Evolutionary conservation across 257 asterid genomes (phyloP), one percentile per base, ranked within the genome.

Genomic region (Forsythia viridissima): DNA sequence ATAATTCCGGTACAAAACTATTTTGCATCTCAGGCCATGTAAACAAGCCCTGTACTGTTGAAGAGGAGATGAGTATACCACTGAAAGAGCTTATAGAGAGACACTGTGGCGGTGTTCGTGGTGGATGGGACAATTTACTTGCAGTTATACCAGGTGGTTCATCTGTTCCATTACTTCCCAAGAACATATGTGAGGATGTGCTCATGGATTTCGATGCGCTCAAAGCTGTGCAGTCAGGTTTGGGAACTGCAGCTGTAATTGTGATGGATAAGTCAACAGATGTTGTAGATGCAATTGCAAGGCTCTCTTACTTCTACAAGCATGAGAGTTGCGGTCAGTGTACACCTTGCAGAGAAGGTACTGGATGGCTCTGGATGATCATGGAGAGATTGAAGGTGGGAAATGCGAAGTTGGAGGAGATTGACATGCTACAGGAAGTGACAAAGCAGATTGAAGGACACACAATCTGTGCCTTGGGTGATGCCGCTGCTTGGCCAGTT

Each of bases 401-500:
- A 44, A 89, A 96, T 88, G 99, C 99, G 8, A 92, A 91, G 82
- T 76, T 96, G 83, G 99, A 96, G 87, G 99, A 96, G 89, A 92
- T 96, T 57, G 98, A 96, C 82, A 93, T 96, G 99, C 98, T 96
- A 82, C 97, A 92, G 72, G 98, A 96, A 88, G 92, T 96, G 89
- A 96, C 99, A 0, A 96, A 96, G 90, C 99, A 96, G 90, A 96
- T 96, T 55, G 99, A 96, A 88, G 99, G 98, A n/a, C 99, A 96
- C 89, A 96, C 99, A 2, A 96, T 96, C 30, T 96, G 99, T 88
- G 98, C 99, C 1, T 85, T 96, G 87, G 98, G 99, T 34, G 99
- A 96, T 75, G 99, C 99, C 69, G 99, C 99, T 72, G 99, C 98
- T 79, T 96, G 99, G 99, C 99, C 99, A 2, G 99, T 96, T 83